These are phyloP conservation scores for Saccharum officinarum DNA, from an alignment of 176 grass and related monocot genomes.

Conservation along the genomic window DNA sequence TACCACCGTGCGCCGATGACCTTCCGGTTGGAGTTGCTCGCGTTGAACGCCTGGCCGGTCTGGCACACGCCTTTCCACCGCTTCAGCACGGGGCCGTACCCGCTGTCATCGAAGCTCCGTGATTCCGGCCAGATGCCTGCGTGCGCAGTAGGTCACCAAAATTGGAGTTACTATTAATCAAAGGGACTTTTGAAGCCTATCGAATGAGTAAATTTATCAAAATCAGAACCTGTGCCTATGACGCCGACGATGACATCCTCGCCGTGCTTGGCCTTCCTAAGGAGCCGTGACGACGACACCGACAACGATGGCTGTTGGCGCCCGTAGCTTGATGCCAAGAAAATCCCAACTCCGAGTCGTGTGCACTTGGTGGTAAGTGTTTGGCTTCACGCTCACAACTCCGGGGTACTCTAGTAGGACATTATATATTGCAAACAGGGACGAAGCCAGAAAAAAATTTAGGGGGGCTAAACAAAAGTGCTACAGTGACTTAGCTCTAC, in stretches of 20 bases:
- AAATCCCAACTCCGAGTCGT: background rate
- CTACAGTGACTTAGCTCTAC: too few species aligned
- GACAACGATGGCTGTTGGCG: too few species aligned
- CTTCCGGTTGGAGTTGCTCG: conserved; percentile 26
- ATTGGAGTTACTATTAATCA: too few species aligned
- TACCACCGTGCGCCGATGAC: conserved; percentile 38
- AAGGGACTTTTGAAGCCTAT: too few species aligned
- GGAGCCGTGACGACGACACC: background rate
- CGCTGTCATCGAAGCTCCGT: background rate
- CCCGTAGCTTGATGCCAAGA: background rate
- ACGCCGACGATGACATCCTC: background rate
- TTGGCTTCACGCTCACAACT: background rate
- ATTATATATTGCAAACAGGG: background rate
- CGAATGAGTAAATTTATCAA: too few species aligned
- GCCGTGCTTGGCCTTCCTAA: background rate
- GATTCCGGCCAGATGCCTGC: conserved; percentile 5
- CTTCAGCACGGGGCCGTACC: background rate
- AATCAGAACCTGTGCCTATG: background rate
- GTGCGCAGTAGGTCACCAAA: too few species aligned
- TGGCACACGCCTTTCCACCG: conserved; percentile 31
- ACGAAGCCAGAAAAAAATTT: too few species aligned
- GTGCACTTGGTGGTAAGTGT: background rate
- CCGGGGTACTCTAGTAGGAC: background rate
- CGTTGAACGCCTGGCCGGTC: background rate
- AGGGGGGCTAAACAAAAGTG: too few species aligned